These are phyloP conservation scores for Oryza coarctata DNA, from an alignment of 176 grass and related monocot species.

Conservation along the genomic window DNA sequence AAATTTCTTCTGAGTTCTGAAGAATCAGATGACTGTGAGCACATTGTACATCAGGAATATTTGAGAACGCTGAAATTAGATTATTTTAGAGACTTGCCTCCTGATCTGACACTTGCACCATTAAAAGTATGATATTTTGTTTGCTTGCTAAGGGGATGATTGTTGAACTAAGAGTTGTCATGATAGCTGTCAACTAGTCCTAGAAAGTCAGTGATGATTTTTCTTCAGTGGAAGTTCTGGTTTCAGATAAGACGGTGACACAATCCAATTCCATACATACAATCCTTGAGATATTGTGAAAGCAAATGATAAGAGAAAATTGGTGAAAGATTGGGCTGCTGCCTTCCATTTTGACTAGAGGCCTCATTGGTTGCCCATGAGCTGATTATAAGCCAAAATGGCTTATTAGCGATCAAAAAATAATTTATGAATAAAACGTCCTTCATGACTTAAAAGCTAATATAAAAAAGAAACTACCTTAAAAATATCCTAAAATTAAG, in stretches of 20 bases:
- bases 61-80: neutral
- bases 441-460: no score
- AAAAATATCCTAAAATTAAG: no score
- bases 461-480: no score
- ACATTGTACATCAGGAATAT: neutral
- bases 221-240: neutral
- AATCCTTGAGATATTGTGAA: neutral
- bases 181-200: neutral
- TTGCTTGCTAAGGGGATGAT: neutral
- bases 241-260: slow-evolving; percentile 22
- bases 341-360: slow-evolving; percentile 9
- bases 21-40: neutral
- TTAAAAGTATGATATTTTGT: neutral
- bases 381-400: no score
- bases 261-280: neutral
- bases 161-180: neutral
- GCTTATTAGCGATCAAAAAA: no score
- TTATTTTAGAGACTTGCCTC: neutral
- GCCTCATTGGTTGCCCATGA: no score
- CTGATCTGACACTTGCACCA: neutral
- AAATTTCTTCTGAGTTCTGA: neutral
- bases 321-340: neutral
- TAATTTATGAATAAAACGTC: no score
- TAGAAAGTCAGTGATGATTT: slow-evolving; percentile 1
- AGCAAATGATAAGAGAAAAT: slow-evolving; percentile 5